Base-by-base conservation (phyloP, 345 rosid genomes). In the Melastoma malabathricum region DNA sequence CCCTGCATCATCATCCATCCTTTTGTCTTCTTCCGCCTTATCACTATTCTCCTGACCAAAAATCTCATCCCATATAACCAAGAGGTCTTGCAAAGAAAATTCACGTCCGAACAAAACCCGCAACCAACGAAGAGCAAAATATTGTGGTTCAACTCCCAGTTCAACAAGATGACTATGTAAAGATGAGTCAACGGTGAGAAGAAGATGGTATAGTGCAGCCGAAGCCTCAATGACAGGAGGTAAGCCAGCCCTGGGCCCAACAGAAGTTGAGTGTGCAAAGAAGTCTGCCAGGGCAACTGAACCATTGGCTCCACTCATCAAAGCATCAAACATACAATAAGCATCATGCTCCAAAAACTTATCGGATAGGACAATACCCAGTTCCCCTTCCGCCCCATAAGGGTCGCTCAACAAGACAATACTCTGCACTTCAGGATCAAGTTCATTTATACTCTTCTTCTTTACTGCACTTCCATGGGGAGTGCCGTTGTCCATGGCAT, bases 331-430 rank as follows among this genome's bases (percentile, higher is more conserved):
- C 98, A 92, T 92, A 46, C 88, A 80, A 69, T 87, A 92, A 17
- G 95, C 97, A 72, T 92, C 98, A 45, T 92, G 98, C 58, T 92
- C 98, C 90, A 84, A 75, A 65, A 92, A 87, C 67, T 92, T 92
- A 71, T 92, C 97, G 5, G 98, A 92, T 66, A 87, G 70, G 61
- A 87, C 86, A 62, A 84, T 77, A 54, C 98, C 98, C 20, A 92
- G 75, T 73, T 92, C 98, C 50, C 98, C 96, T 79, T 92, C 98
- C 13, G 94, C 95, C 46, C 98, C 98, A 31, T 92, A 92, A 43
- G 97, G 83, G 69, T 92, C 98, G 23, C 84, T 84, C 18, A 92
- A 64, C 74, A 66, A 54, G 18, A 87, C 71, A 50, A 79, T 71
- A 13, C 76, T 72, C 57, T 77, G 83, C 50, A 87, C 74, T 59